These are phyloP conservation scores for Mucor ambiguus DNA, from an alignment of 371 early-diverging fungal species.

Conservation along the genomic window DNA sequence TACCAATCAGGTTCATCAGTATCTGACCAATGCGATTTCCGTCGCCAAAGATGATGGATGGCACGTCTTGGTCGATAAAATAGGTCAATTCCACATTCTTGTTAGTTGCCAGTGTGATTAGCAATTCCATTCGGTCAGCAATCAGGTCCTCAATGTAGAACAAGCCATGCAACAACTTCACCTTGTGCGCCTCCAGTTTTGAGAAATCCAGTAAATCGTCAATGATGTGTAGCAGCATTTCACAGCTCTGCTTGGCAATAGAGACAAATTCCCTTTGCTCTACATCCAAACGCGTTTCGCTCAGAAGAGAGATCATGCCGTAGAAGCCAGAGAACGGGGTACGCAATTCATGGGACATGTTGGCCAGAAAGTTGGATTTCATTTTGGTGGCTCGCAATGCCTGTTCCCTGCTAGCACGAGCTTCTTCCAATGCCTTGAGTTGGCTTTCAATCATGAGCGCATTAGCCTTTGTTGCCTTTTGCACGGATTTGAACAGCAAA, in stretches of 20 bases:
- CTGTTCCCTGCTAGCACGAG: slow-evolving; percentile 43
- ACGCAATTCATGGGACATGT: slow-evolving; percentile 58
- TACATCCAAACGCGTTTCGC: slow-evolving; percentile 52
- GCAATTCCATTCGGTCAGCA: slow-evolving; percentile 56
- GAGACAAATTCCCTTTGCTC: slow-evolving; percentile 64
- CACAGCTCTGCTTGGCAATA: slow-evolving; percentile 64
- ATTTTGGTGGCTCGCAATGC: slow-evolving; percentile 46
- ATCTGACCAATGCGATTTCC: slow-evolving; percentile 51
- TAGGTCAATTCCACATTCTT: slow-evolving; percentile 57
- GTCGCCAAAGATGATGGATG: slow-evolving; percentile 50
- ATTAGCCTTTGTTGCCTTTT: slow-evolving; percentile 43
- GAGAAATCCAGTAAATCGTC: slow-evolving; percentile 66
- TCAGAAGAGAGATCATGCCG: slow-evolving; percentile 59
- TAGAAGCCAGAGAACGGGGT: slow-evolving; percentile 65
- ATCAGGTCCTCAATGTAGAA: slow-evolving; percentile 59
- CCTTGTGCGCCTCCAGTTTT: slow-evolving; percentile 65
- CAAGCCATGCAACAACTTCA: slow-evolving; percentile 54
- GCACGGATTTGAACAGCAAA: slow-evolving; percentile 51
- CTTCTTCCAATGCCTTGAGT: slow-evolving; percentile 45
- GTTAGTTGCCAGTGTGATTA: slow-evolving; percentile 54
- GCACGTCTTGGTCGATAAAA: slow-evolving; percentile 43
- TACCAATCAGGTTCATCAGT: slow-evolving; percentile 50
- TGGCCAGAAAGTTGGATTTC: slow-evolving; percentile 60
- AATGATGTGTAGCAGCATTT: slow-evolving; percentile 64
- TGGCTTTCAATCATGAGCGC: slow-evolving; percentile 46